Base-by-base conservation (phyloP, 345 rosid species). In the Anacardium occidentale region DNA sequence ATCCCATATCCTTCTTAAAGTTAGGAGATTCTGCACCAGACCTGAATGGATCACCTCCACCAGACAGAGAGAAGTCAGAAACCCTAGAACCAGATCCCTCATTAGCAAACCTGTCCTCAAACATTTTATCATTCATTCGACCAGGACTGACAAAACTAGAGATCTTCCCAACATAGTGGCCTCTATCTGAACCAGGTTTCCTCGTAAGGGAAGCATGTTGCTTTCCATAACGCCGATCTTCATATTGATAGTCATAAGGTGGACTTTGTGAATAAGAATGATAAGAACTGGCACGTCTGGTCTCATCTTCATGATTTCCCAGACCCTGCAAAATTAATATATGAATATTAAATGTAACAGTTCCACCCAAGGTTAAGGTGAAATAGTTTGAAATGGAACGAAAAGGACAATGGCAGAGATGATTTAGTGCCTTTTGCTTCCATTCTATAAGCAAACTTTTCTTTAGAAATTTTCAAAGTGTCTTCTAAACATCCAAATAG, bases 191-290 rank as follows among this genome's bases (percentile, higher is more conserved):
- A 74, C 98, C 98, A 82, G 99, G 96, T 79, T 83, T 95, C 64
- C 97, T 87, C 12, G 94, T 81, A 60, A 91, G 87, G 24, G 57
- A 78, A 61, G 87, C 84, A 74, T 80, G 83, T 74, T 85, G 83
- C 79, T 87, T 92, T 59, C 98, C 97, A 75, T 92, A 89, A 25
- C 88, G 90, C 13, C 94, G 87, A 60, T 91, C 96, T 82, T 92
- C 98, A 75, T 95, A 95, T 81, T 95, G 99, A 77, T 87, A 82
- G 81, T 95, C 97, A 69, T 95, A 95, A 79, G 99, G 99, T 72
- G 97, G 98, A 85, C 99, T 95, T 73, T 92, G 97, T 54, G 99
- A 95, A 84, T 82, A 95, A 53, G 99, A 95, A 82, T 95, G 99
- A 83, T 95, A 92, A 25, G 99, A 95, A 79, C 90, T 88, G 77